Conservation (phyloP, 2,329 filamentous ascomycete species). For the Colletotrichum costaricense region DNA sequence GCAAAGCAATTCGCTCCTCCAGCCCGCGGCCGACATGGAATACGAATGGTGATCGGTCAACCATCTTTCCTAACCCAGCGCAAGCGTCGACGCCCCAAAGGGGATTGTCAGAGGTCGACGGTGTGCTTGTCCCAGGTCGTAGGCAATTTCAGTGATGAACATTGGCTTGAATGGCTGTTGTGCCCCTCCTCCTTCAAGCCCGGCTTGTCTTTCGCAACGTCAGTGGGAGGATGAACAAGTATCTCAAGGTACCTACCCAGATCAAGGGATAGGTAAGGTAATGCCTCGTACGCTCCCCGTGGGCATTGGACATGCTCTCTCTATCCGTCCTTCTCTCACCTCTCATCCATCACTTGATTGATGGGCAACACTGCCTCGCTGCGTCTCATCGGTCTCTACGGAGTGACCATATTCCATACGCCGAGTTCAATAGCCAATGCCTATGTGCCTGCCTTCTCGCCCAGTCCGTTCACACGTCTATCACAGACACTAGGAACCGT, state of each 20-base stretch:
- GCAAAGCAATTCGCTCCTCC: constrained; percentile 21
- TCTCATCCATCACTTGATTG: background rate
- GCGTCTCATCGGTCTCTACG: background rate
- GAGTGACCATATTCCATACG: background rate
- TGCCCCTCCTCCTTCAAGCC: constrained; percentile 26
- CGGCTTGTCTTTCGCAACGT: background rate
- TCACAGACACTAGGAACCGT: too few species aligned
- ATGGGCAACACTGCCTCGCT: background rate
- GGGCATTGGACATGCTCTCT: background rate
- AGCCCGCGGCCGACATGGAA: constrained; percentile 16
- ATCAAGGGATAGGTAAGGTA: background rate
- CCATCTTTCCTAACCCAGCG: constrained; percentile 31
- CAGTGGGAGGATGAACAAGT: background rate
- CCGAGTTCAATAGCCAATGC: background rate
- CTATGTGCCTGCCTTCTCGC: background rate
- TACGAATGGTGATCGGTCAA: constrained; percentile 35
- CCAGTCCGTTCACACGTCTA: background rate
- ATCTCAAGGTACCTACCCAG: constrained; percentile 1
- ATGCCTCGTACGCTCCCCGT: background rate
- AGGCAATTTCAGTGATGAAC: background rate
- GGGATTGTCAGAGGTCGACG: constrained; percentile 16
- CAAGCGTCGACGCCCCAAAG: constrained; percentile 32
- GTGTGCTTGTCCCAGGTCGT: constrained; percentile 10
- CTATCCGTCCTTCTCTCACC: background rate
- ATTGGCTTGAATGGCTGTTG: constrained; percentile 14